Base-by-base conservation (phyloP, 2,329 filamentous ascomycete species). In the Beauveria sp. region DNA sequence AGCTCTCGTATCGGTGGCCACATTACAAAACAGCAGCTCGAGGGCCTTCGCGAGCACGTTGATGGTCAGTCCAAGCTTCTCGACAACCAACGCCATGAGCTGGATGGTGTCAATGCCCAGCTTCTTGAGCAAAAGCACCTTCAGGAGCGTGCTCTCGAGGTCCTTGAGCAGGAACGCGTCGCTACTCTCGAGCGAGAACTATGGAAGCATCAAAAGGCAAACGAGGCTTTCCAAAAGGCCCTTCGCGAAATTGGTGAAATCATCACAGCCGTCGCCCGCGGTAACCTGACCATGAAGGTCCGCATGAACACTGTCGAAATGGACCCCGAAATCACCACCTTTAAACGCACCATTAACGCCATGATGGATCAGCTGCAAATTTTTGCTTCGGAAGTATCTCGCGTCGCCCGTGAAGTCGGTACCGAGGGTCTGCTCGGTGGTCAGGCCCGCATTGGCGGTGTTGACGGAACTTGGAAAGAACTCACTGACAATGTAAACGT, bases 281-380 rank as follows among this genome's bases (percentile, higher is more conserved):
- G 93, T 76, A 93, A 98, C 72, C 81, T 98, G 64, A 96, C 92
- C 74, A 97, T 96, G 81, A 96, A 96, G 77, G 93, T 97, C 65
- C 86, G 93, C 70, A 96, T 98, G 74, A 95, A 97, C 73, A 90
- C 90, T 4, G 88, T 96, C 67, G 93, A 98, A 78, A 95, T 97
- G 88, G 93, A 98, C 80, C 92, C 93, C 31, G 93, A 98, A 81
- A 98, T 98, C 71, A 95, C 92, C 31, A 93, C 91, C 10, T 98
- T 98, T 81, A 98, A 98, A 78, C 88, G 91, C 69, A 97, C 93
- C 65, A 98, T 98, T 79, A 98, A 98, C 74, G 96, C 90, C 67
- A 98, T 98, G 93, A 96, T 98, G 86, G 93, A 98, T 72, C 93
- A 97, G 75, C 83, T 98, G 63, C 93, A 97, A 73, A 90, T 96